Evolutionary conservation across 164 flowering plant genomes (phyloP).

Genomic region (Euptelea pleiosperma): DNA sequence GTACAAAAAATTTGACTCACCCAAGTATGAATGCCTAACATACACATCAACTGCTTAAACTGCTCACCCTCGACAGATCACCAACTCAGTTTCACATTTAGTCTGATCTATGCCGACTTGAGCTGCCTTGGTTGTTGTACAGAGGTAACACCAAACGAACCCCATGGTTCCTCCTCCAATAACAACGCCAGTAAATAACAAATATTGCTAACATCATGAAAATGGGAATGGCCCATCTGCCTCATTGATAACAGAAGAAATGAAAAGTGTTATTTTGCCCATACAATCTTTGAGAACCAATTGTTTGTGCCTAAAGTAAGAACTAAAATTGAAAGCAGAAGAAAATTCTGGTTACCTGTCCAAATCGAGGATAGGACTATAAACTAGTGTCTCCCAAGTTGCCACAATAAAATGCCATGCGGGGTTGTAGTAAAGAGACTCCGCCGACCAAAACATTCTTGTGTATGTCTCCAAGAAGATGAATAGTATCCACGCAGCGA

Average conservation of each 20-base stretch:
- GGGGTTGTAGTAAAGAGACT: slow-evolving; percentile 92
- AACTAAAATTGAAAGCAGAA: not conserved
- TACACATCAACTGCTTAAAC: no score
- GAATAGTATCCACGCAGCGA: slow-evolving; percentile 89
- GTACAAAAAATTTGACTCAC: slow-evolving; percentile 1
- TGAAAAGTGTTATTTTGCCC: no score
- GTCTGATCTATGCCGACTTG: slow-evolving; percentile 67
- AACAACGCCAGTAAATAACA: slow-evolving; percentile 80
- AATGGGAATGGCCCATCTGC: slow-evolving; percentile 91
- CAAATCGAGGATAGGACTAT: slow-evolving; percentile 90
- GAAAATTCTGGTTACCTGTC: slow-evolving; percentile 63
- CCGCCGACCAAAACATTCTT: slow-evolving; percentile 97
- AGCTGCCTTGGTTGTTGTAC: slow-evolving; percentile 45
- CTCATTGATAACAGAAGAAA: slow-evolving; percentile 7
- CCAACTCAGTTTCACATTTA: slow-evolving; percentile 19
- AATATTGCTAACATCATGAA: slow-evolving; percentile 40
- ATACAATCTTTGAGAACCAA: no score
- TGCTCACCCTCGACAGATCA: no score
- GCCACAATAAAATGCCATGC: slow-evolving; percentile 87
- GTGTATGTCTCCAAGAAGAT: slow-evolving; percentile 95
- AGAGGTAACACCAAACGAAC: slow-evolving; percentile 58
- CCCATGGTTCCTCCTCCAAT: slow-evolving; percentile 67
- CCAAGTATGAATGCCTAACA: slow-evolving; percentile 8
- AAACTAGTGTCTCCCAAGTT: slow-evolving; percentile 90
- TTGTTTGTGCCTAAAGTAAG: no score